Conservation (phyloP, 2,329 filamentous ascomycete species). For the Raffaelea albimanens region DNA sequence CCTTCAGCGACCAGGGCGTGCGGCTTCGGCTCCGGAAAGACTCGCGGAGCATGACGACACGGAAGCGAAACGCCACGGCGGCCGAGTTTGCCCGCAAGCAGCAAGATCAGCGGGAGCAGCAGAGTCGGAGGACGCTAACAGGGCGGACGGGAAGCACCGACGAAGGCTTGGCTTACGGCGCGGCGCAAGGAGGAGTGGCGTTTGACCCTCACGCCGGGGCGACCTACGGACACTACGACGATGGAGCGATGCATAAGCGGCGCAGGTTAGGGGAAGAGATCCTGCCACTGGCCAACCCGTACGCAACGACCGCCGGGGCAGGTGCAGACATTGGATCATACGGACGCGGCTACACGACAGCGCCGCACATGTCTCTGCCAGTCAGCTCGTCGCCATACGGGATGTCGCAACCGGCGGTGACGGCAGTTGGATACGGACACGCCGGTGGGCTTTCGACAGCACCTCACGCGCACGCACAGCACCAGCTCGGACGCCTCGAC, state of each 20-base stretch:
- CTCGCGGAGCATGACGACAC: slow-evolving; percentile 48
- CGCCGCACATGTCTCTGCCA: slow-evolving; percentile 4
- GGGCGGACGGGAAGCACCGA: slow-evolving; percentile 1
- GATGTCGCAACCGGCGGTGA: slow-evolving; percentile 1
- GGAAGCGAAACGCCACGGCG: slow-evolving; percentile 30
- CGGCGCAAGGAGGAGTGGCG: neutral
- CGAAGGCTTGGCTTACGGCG: slow-evolving; percentile 5
- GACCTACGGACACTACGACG: slow-evolving; percentile 8
- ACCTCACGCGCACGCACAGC: neutral
- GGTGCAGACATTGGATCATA: slow-evolving; percentile 4
- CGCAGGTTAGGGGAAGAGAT: slow-evolving; percentile 9
- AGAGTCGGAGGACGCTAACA: slow-evolving; percentile 1
- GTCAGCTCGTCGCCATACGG: slow-evolving; percentile 10
- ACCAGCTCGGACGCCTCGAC: slow-evolving; percentile 10
- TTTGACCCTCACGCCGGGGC: slow-evolving; percentile 5
- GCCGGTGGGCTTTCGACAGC: neutral
- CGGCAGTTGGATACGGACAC: slow-evolving; percentile 1
- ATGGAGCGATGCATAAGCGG: slow-evolving; percentile 5
- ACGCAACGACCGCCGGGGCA: neutral
- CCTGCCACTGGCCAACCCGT: neutral
- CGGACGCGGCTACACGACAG: slow-evolving; percentile 1
- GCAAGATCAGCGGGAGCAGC: slow-evolving; percentile 6
- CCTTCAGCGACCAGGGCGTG: slow-evolving; percentile 81
- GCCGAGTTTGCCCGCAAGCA: slow-evolving; percentile 16
- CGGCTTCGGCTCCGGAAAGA: slow-evolving; percentile 77